Evolutionary conservation across 2,329 filamentous ascomycete genomes (phyloP).

Genomic region (Colletotrichum horii): DNA sequence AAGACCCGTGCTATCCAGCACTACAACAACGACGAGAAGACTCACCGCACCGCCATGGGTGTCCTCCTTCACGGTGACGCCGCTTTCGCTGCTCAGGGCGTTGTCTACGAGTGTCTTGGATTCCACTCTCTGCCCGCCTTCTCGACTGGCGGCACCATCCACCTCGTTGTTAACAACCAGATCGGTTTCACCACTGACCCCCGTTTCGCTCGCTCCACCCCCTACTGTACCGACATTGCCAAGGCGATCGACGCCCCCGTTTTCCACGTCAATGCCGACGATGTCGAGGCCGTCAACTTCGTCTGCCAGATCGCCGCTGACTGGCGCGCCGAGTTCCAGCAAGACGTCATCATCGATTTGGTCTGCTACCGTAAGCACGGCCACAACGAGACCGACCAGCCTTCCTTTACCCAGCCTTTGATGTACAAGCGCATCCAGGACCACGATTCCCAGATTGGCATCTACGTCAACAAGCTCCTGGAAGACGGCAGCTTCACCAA

Average conservation of each 20-base stretch:
- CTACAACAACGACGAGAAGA: slow-evolving; percentile 96
- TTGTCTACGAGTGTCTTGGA: slow-evolving; percentile 98
- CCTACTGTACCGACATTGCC: slow-evolving; percentile 99
- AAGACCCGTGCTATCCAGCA: slow-evolving; percentile 98
- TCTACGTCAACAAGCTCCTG: slow-evolving; percentile 90
- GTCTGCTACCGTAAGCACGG: slow-evolving; percentile 99
- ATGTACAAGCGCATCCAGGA: slow-evolving; percentile 98
- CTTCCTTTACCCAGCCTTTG: slow-evolving; percentile 97
- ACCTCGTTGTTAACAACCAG: slow-evolving; percentile 99
- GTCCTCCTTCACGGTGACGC: slow-evolving; percentile 97
- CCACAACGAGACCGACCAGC: slow-evolving; percentile 99
- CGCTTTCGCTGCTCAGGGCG: slow-evolving; percentile 93
- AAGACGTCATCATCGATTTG: slow-evolving; percentile 96
- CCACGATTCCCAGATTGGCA: slow-evolving; percentile 85
- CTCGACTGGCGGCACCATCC: slow-evolving; percentile 96
- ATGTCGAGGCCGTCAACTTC: slow-evolving; percentile 98
- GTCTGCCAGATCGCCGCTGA: slow-evolving; percentile 96
- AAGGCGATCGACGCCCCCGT: slow-evolving; percentile 98
- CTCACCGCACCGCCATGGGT: slow-evolving; percentile 90
- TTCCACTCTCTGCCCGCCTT: slow-evolving; percentile 96
- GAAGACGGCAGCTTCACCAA: slow-evolving; percentile 95
- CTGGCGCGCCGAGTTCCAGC: slow-evolving; percentile 98
- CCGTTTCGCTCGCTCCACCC: slow-evolving; percentile 94
- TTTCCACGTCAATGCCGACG: slow-evolving; percentile 99
- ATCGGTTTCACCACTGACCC: slow-evolving; percentile 99